Base-by-base conservation (phyloP, 163 green algal genomes). In the Smithsoniella earleae region DNA sequence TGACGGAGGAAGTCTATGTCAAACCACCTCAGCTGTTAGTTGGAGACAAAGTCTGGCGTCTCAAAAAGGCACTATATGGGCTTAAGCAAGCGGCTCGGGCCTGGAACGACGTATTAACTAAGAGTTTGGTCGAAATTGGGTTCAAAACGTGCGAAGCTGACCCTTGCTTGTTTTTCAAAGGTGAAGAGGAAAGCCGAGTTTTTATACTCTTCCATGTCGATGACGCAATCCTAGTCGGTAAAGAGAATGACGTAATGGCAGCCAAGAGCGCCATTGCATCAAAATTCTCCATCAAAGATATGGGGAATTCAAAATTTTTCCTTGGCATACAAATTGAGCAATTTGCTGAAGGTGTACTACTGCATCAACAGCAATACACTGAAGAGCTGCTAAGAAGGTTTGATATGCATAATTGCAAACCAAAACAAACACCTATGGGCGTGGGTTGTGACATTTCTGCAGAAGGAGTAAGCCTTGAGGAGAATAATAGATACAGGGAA, bases 41-140 rank as follows among this genome's bases (percentile, higher is more conserved):
- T 18, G 43, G 49, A 36, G 49, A 27, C 6, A 27, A 55, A 18
- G 30, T 28, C 2, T 84, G 78, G 62, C 66, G 62, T 1, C 76
- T 85, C 30, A 31, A 52, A 5, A 82, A 83, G 46, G 38, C 78
- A 0, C 31, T 88, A 0, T 88, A 86, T 38, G 80, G 82, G 1
- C 72, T 85, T 1, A 79, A 80, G 30, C 79, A 86, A 45, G 77
- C 78, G 3, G 78, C 79, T 0, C 66, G 81, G 0, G 77, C 75
- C 1, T 86, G 80, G 80, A 62, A 86, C 36, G 1, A 28, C 3
- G 72, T 62, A 6, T 64, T 86, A 0, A 62, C 69, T n/a, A 6
- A 1, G 0, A 44, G 63, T 36, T 46, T 86, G 40, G 63, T 77
- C 6, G 20, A 3, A 0, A 45, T 84, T 62, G 77, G 74, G 2